Evolutionary conservation across 345 rosid genomes (phyloP).

Genomic region (Clausena lansium): DNA sequence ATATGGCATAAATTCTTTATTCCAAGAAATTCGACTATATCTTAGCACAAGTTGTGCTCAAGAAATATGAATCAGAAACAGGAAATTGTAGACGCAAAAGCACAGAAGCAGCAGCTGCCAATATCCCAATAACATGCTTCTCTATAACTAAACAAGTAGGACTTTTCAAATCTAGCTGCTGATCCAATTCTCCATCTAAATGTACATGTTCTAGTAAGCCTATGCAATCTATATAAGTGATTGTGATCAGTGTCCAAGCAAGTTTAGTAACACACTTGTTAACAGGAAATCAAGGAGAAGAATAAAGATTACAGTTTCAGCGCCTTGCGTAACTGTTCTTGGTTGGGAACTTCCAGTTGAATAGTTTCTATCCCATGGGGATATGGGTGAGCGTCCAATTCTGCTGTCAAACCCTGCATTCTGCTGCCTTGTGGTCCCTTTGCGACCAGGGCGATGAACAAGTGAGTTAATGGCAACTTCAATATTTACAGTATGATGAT

Average conservation of each 20-base stretch:
- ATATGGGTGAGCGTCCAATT: conserved; percentile 12
- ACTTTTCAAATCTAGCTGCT: too few species aligned
- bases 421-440: not conserved
- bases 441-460: conserved; percentile 3
- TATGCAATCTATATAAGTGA: not conserved
- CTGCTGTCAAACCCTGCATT: conserved; percentile 16
- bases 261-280: not conserved
- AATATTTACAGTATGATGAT: not conserved
- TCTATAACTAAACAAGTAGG: too few species aligned
- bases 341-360: conserved; percentile 20
- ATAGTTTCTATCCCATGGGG: conserved; percentile 18
- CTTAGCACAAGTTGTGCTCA: not conserved
- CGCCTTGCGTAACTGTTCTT: conserved; percentile 20
- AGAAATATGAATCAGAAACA: too few species aligned
- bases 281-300: not conserved
- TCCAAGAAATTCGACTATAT: not conserved
- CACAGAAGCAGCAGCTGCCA: too few species aligned
- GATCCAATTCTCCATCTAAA: not conserved
- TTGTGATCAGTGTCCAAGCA: not conserved
- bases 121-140: too few species aligned
- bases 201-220: not conserved
- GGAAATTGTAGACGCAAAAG: too few species aligned
- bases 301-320: conserved; percentile 19
- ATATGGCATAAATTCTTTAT: not conserved
- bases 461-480: not conserved